A percentile compares a stretch with the other conserved stretches of the same genome.
These are phyloP conservation scores for Penicillium aurantiogriseum DNA, from an alignment of 2,329 filamentous ascomycete genomes.

Conservation along the genomic window DNA sequence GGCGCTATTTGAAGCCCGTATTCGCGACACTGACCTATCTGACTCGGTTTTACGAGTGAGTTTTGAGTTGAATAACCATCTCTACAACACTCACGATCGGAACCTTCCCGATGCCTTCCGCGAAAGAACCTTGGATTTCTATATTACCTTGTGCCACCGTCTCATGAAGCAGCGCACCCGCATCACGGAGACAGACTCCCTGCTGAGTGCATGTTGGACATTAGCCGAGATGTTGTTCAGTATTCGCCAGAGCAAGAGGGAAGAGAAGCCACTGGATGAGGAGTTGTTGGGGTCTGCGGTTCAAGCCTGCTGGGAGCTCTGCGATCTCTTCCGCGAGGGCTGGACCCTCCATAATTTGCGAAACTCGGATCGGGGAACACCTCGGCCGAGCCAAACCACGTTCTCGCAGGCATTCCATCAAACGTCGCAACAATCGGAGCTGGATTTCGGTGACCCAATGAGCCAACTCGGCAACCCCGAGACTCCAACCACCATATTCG, in stretches of 20 bases:
- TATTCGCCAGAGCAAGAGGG: constrained; percentile 75
- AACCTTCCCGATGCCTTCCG: constrained; percentile 81
- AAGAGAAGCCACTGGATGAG: constrained; percentile 71
- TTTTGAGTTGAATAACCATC: constrained; percentile 92
- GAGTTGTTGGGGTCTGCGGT: constrained; percentile 84
- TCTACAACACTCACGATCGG: constrained; percentile 88
- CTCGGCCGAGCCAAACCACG: constrained; percentile 72
- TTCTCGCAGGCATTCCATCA: constrained; percentile 63
- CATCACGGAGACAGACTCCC: constrained; percentile 74
- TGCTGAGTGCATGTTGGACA: constrained; percentile 84
- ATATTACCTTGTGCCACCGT: constrained; percentile 87
- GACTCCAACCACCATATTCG: constrained; percentile 92
- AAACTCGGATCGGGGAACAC: constrained; percentile 72
- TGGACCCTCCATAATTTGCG: constrained; percentile 77
- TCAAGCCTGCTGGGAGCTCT: constrained; percentile 92
- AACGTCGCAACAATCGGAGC: constrained; percentile 46
- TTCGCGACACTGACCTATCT: constrained; percentile 71
- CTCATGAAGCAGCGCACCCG: constrained; percentile 92
- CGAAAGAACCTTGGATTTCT: constrained; percentile 89
- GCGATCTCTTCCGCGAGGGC: constrained; percentile 86
- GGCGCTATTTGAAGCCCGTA: constrained; percentile 80
- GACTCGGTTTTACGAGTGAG: constrained; percentile 89
- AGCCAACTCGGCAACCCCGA: constrained; percentile 59
- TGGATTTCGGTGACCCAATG: constrained; percentile 26
- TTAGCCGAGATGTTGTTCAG: constrained; percentile 92